Base-by-base conservation (phyloP, 116 monocot genomes). In the Zostera marina region DNA sequence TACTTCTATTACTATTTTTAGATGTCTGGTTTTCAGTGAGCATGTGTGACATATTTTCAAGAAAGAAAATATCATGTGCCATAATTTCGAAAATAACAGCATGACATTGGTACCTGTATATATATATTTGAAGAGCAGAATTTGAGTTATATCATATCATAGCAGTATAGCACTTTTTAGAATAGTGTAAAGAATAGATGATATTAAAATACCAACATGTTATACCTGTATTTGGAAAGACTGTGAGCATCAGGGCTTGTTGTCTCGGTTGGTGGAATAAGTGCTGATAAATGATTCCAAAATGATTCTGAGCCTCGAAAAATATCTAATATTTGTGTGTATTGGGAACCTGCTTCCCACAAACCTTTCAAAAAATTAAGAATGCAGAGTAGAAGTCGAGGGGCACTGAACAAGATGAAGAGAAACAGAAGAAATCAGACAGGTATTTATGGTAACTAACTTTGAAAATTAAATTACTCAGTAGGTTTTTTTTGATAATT, bases 351-450 rank as follows among this genome's bases (percentile, higher is more conserved):
- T 14, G 74, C 70, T 73, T 98, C 80, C 98, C 98, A 98, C 40
- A 98, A 71, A 62, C 83, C 72, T 64, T 83, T 87, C 16, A 98
- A 48, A 20, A 98, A 58, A n/a, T 74, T 78, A 17, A 98, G 68
- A 39, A 81, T 54, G 70, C 73, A 63, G 16, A 78, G 61, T 41
- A 90, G 66, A 39, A 79, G 52, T 47, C 60, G 58, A 66, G 85
- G 88, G 62, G 63, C 53, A 71, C 84, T 81, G 75, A 12, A 68
- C 40, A 41, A 44, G 11, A 1, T 62, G 24, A 63, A 12, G 25
- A 62, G 21, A 17, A 12, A 26, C 1, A 46, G 1, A 23, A 45
- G 14, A 1, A 10, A 44, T 16, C 10, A 61, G 9, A 5, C 12
- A 14, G 3, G 20, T 14, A 21, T 22, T 23, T 20, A 47, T 3